A percentile compares a stretch with the other conserved stretches of the same genome.
phyloP scores from a whole-genome alignment of 495 filamentous ascomycete genomes.

The Podospora didyma region DNA sequence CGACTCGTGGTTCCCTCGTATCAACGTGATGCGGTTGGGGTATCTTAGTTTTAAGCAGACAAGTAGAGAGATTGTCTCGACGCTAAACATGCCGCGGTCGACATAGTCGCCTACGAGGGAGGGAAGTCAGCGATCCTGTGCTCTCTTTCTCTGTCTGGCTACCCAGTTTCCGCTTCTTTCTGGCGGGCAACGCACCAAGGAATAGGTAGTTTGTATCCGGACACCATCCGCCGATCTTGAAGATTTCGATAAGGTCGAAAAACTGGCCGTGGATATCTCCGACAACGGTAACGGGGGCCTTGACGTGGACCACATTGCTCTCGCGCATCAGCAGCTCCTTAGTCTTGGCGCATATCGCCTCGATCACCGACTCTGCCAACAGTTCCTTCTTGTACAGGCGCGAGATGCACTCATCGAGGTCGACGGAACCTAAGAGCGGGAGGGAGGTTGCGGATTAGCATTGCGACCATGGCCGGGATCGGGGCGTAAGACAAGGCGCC shows the following conservation, averaged over 20 bases:
- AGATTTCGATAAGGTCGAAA: conserved; percentile 97
- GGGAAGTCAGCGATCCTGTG: background rate
- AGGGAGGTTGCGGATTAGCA: background rate
- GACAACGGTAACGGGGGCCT: conserved; percentile 94
- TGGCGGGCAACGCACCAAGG: conserved; percentile 58
- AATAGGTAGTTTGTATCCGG: conserved; percentile 98
- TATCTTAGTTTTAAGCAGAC: conserved; percentile 93
- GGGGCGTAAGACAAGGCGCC: conserved; percentile 3
- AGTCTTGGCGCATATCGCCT: conserved; percentile 98
- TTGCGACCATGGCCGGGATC: too few species aligned
- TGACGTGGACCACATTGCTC: conserved; percentile 98
- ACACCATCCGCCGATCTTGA: conserved; percentile 94
- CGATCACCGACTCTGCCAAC: conserved; percentile 94
- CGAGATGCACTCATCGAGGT: conserved; percentile 96
- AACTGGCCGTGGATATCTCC: conserved; percentile 99
- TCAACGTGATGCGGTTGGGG: conserved; percentile 85
- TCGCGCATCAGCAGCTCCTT: conserved; percentile 99
- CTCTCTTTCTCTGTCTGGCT: background rate
- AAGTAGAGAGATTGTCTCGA: conserved; percentile 94
- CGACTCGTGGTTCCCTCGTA: conserved; percentile 95
- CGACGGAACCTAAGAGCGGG: conserved; percentile 90
- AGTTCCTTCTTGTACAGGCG: conserved; percentile 94
- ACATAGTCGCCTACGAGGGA: conserved; percentile 78
- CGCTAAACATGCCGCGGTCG: conserved; percentile 92
- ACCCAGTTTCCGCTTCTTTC: too few species aligned